Conservation (phyloP, 1,139 yeast genomes). For the Kodamaea arcana region DNA sequence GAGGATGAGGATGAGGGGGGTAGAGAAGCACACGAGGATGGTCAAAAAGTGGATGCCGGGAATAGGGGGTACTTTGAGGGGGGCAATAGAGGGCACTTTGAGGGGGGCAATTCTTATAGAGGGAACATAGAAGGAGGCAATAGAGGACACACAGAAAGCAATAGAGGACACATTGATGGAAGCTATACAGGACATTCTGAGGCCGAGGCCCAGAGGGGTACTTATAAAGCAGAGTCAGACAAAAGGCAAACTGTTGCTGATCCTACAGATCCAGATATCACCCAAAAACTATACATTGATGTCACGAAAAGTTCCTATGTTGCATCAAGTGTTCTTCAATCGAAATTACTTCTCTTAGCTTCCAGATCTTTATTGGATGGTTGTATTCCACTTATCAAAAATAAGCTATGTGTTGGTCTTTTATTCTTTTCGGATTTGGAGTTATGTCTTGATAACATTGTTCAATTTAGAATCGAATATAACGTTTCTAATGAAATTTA, state of each 20-base stretch:
- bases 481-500: conserved; percentile 29
- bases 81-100: too few species aligned
- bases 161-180: too few species aligned
- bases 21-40: not conserved
- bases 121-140: too few species aligned
- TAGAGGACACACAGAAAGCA: too few species aligned
- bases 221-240: not conserved
- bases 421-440: conserved; percentile 53
- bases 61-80: too few species aligned
- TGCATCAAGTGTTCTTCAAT: conserved; percentile 27
- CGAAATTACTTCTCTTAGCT: conserved; percentile 35
- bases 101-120: not conserved
- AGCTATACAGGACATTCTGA: not conserved
- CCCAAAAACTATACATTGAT: conserved; percentile 30
- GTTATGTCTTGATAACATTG: conserved; percentile 45
- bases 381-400: conserved; percentile 45
- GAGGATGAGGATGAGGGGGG: not conserved
- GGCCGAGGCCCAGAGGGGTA: not conserved
- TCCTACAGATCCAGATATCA: not conserved
- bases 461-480: conserved; percentile 26
- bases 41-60: not conserved
- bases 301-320: conserved; percentile 36
- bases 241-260: not conserved
- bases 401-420: conserved; percentile 42
- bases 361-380: conserved; percentile 48